These are phyloP conservation scores for Barnettozyma populi DNA, from an alignment of 805 yeast species.

Conservation along the genomic window DNA sequence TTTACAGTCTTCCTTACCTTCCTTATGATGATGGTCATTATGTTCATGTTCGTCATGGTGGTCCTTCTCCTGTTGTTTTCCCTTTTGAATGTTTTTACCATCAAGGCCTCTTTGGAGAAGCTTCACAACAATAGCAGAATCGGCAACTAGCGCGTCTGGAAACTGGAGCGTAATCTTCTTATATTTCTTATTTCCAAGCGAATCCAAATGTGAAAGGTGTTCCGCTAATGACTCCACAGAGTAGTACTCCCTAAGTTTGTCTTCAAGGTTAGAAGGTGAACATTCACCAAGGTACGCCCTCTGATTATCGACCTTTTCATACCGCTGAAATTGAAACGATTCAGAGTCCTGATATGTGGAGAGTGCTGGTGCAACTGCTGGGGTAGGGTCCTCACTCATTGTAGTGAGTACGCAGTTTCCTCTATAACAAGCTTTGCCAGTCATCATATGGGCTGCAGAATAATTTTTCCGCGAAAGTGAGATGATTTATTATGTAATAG, in stretches of 20 bases:
- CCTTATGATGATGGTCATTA: not conserved
- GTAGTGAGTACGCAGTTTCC: not conserved
- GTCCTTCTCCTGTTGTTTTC: not conserved
- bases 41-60: not conserved
- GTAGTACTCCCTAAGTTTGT: constrained; percentile 46
- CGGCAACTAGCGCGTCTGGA: constrained; percentile 76
- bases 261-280: constrained; percentile 22
- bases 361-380: constrained; percentile 56
- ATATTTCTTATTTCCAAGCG: constrained; percentile 29
- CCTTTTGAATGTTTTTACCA: constrained; percentile 11
- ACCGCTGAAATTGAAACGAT: constrained; percentile 44
- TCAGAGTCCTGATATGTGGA: constrained; percentile 69
- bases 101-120: constrained; percentile 34
- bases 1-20: constrained; percentile 15
- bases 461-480: not conserved
- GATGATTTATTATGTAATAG: not conserved
- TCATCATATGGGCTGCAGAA: not conserved
- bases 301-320: constrained; percentile 24
- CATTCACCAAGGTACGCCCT: constrained; percentile 28
- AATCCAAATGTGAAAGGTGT: constrained; percentile 31
- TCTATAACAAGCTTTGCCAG: not conserved
- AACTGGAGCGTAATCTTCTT: constrained; percentile 76
- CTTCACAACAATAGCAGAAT: constrained; percentile 67
- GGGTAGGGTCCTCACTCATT: constrained; percentile 4
- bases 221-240: constrained; percentile 42